Evolutionary conservation across 2,329 filamentous ascomycete species (phyloP), one percentile per base, ranked within the genome.

Genomic region (Periconia macrospinosa): DNA sequence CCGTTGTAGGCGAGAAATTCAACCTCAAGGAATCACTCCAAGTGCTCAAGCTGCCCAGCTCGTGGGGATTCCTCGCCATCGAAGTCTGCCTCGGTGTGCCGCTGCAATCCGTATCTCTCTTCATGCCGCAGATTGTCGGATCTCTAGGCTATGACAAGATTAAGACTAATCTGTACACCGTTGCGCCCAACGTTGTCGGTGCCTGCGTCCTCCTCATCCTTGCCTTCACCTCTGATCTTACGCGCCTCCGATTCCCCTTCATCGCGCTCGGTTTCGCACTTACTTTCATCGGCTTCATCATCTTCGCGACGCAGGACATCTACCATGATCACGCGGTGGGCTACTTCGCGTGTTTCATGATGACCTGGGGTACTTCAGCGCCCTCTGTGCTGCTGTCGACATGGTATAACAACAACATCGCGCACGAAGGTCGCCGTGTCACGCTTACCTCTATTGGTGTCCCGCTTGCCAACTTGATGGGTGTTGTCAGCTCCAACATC

Each of bases 381-480:
- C 89, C 90, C 0, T 89, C 85, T 0, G 88, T 92, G 9, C 78
- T 92, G 13, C 77, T 87, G 15, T 76, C 85, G 60, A 78, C 84
- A 52, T 88, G 86, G 86, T 92, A 91, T 75, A 92, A 90, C 75
- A 92, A 92, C 78, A 93, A 93, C 68, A 83, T 91, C 52, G 88
- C 89, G 1, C 83, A 92, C 63, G 90, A 92, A 72, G 86, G 87
- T 53, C 83, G 86, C 37, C 86, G 89, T 45, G 80, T 91, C 6
- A 79, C 86, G 0, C 77, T 91, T 14, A 92, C 89, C 0, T 86
- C 84, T 27, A 81, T 92, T 17, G 87, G 86, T 20, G 88, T 92
- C 0, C 89, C 89, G 0, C 70, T 90, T 10, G 89, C 89, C 3
- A 92, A 92, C 59, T 69, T 91, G 35, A 92, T 92, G 86, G 88